A percentile compares a stretch with the other conserved stretches of the same genome.
Evolutionary conservation across 2,329 filamentous ascomycete genomes (phyloP).

Genomic region (Xylariales sp.): DNA sequence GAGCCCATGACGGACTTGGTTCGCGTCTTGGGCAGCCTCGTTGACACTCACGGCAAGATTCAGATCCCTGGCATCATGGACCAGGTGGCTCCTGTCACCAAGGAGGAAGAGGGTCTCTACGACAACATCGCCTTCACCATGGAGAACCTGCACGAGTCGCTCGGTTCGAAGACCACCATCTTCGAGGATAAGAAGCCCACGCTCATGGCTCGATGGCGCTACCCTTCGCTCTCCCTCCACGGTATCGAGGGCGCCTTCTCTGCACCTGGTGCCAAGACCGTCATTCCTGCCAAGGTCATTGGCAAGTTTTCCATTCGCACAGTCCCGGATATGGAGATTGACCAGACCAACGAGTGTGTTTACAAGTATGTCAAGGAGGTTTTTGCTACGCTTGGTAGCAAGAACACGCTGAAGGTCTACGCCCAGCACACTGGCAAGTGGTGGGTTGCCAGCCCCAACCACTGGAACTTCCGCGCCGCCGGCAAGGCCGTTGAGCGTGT

Average conservation of each 20-base stretch:
- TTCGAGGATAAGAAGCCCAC: slow-evolving; percentile 85
- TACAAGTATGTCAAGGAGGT: slow-evolving; percentile 78
- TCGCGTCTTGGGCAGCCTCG: slow-evolving; percentile 74
- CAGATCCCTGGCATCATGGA: slow-evolving; percentile 91
- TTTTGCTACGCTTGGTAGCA: slow-evolving; percentile 83
- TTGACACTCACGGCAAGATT: slow-evolving; percentile 89
- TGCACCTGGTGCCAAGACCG: slow-evolving; percentile 90
- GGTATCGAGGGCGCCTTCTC: slow-evolving; percentile 94
- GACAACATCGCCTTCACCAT: slow-evolving; percentile 90
- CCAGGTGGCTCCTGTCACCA: slow-evolving; percentile 82
- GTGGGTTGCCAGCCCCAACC: slow-evolving; percentile 97
- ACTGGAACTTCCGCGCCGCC: slow-evolving; percentile 97
- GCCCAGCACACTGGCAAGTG: slow-evolving; percentile 92
- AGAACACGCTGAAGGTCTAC: slow-evolving; percentile 82
- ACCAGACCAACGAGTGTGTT: slow-evolving; percentile 80
- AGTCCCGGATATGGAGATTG: slow-evolving; percentile 94
- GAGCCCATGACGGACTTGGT: slow-evolving; percentile 98
- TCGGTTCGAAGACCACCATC: slow-evolving; percentile 86
- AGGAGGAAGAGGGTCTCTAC: slow-evolving; percentile 86
- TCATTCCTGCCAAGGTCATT: slow-evolving; percentile 95
- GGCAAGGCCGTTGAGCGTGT: slow-evolving; percentile 95
- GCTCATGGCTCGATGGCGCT: slow-evolving; percentile 94
- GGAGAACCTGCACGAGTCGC: slow-evolving; percentile 87
- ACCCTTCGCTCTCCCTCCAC: slow-evolving; percentile 89
- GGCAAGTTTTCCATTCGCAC: slow-evolving; percentile 99